Conservation (phyloP, 2,329 filamentous ascomycete species). For the Pestalotiopsis sp. region DNA sequence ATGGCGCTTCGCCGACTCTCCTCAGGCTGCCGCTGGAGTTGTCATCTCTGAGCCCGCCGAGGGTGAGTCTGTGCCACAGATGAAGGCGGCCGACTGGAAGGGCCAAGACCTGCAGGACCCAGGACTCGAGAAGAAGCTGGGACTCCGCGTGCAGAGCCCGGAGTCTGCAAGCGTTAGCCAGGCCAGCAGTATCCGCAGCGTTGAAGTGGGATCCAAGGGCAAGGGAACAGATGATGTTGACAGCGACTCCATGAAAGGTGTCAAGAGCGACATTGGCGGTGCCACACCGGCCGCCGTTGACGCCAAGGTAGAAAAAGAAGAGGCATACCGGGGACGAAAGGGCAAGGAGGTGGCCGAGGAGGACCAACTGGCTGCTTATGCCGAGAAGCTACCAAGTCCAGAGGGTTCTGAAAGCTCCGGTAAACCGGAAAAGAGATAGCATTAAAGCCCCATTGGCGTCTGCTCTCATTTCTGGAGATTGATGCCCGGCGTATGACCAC, state of each 20-base stretch:
- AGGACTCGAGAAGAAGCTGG: slow-evolving; percentile 64
- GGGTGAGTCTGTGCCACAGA: slow-evolving; percentile 72
- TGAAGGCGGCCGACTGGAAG: slow-evolving; percentile 74
- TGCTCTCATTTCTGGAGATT: not conserved
- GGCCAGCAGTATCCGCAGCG: slow-evolving; percentile 68
- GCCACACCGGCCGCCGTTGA: not conserved
- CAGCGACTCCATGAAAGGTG: slow-evolving; percentile 19
- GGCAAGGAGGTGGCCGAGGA: slow-evolving; percentile 17
- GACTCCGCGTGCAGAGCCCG: slow-evolving; percentile 66
- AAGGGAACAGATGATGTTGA: slow-evolving; percentile 17
- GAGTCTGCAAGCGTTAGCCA: slow-evolving; percentile 70
- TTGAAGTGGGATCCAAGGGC: slow-evolving; percentile 20
- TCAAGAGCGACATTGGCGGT: slow-evolving; percentile 9
- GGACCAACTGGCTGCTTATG: slow-evolving; percentile 28
- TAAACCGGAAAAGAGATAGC: slow-evolving; percentile 1
- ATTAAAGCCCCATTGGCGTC: not conserved
- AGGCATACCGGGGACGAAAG: slow-evolving; percentile 9
- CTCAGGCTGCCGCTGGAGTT: slow-evolving; percentile 19
- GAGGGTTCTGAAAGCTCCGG: slow-evolving; percentile 22
- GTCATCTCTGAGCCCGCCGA: slow-evolving; percentile 65
- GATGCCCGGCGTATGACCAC: not conserved
- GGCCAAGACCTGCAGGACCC: slow-evolving; percentile 54
- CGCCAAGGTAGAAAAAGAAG: slow-evolving; percentile 1
- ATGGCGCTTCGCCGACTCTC: slow-evolving; percentile 62
- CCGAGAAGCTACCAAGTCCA: slow-evolving; percentile 30